Evolutionary conservation across 1,284 basidiomycete species (phyloP).

Genomic region (Fomitopsis pinicola): DNA sequence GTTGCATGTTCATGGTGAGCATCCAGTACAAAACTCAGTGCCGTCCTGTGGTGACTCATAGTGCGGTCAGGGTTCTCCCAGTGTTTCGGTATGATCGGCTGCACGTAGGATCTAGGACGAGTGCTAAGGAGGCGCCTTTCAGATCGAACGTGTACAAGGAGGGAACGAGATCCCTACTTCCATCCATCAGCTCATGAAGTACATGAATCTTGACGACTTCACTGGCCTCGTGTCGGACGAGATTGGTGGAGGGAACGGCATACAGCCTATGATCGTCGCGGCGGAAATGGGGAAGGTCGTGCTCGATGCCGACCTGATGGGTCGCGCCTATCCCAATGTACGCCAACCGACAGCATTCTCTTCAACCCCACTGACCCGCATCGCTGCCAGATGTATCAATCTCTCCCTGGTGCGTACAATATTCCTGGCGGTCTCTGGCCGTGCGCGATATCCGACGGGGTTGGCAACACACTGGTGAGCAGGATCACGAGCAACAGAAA

Average conservation of each 20-base stretch:
- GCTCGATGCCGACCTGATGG: constrained; percentile 47
- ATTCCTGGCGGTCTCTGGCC: constrained; percentile 36
- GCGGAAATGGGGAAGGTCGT: constrained; percentile 26
- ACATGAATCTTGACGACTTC: constrained; percentile 21
- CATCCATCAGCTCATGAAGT: constrained; percentile 20
- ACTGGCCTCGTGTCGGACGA: constrained; percentile 41
- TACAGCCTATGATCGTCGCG: constrained; percentile 46
- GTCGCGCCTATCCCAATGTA: constrained; percentile 38
- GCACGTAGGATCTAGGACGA: not conserved
- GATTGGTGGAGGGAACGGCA: constrained; percentile 57
- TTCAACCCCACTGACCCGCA: not conserved
- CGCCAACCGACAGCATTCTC: constrained; percentile 9
- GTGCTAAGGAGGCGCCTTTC: not conserved
- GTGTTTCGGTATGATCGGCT: constrained; percentile 29
- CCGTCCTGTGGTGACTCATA: not conserved
- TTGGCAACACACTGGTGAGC: constrained; percentile 35
- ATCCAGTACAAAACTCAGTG: constrained; percentile 7
- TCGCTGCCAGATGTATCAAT: constrained; percentile 26
- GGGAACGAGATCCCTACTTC: constrained; percentile 30
- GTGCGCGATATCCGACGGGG: constrained; percentile 41
- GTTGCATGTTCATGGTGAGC: constrained; percentile 37
- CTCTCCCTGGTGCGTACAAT: constrained; percentile 37
- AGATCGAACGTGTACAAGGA: constrained; percentile 30
- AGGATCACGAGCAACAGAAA: not conserved
- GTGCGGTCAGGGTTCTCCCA: constrained; percentile 38